Base-by-base conservation (phyloP, 345 rosid species). In the Heritiera fomes region DNA sequence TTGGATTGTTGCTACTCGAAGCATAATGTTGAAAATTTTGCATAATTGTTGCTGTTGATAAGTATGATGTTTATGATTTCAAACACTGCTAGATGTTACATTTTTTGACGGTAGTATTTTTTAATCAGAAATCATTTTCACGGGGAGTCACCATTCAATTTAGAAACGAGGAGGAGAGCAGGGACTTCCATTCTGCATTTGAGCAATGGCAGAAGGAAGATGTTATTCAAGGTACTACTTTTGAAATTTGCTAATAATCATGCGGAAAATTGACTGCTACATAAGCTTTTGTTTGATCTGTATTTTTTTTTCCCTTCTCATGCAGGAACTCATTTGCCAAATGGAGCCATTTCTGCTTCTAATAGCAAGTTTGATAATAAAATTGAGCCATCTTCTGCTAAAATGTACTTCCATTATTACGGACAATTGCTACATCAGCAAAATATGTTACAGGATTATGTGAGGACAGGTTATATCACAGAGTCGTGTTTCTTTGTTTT, bases 391-490 rank as follows among this genome's bases (percentile, higher is more conserved):
- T 88, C 97, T 32, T 96, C 99, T 23, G 97, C 99, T 56, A 96
- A 96, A 87, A 94, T 96, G 98, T 96, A 96, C 86, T 96, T 96
- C 79, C 98, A 96, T 87, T 96, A 96, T 78, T 96, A 96, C 77
- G 99, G 98, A 63, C 98, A 96, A 75, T 87, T 96, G 81, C 87
- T 96, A 45, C 99, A 96, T 76, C 99, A 96, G 88, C 99, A 96
- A 80, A 96, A 96, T 80, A 96, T 96, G 99, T 85, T 96, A 20
- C 99, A 96, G 83, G 99, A 96, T 86, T 96, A 94, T 78, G 98
- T 96, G 89, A 91, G 99, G 82, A 96, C 99, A 91, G 98, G 99
- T 94, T 76, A 88, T 63, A 73, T 77, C 20, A 40, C 43, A 60
- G 64, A 66, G 71, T 71, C 73, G 53, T 38, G 38, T 45, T 76